Conservation (phyloP, 805 yeast genomes). For the Wickerhamomyces canadensis region DNA sequence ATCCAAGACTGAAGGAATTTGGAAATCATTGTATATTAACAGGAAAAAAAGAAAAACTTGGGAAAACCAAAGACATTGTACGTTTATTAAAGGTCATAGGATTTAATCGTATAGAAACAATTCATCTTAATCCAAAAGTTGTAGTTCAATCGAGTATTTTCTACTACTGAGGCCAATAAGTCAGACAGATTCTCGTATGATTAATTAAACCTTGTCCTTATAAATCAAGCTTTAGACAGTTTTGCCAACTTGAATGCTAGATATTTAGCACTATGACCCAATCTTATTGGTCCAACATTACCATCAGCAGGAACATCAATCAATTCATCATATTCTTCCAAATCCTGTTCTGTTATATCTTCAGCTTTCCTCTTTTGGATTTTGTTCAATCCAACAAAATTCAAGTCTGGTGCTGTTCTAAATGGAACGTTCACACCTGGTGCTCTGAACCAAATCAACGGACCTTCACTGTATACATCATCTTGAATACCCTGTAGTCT, state of each 20-base stretch:
- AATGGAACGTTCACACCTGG: slow-evolving; percentile 49
- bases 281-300: slow-evolving; percentile 26
- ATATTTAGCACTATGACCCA: slow-evolving; percentile 73
- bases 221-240: slow-evolving; percentile 1
- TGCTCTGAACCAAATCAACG: slow-evolving; percentile 62
- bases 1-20: slow-evolving; percentile 6
- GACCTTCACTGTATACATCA: slow-evolving; percentile 25
- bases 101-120: too few relatives aligned
- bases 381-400: slow-evolving; percentile 11
- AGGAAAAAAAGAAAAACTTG: too few relatives aligned
- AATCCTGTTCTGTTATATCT: slow-evolving; percentile 12
- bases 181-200: too few relatives aligned
- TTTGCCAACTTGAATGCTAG: slow-evolving; percentile 48
- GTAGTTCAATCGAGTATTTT: too few relatives aligned
- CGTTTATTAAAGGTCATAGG: too few relatives aligned
- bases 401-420: slow-evolving; percentile 27
- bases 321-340: slow-evolving; percentile 19
- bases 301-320: slow-evolving; percentile 23
- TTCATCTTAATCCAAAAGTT: too few relatives aligned
- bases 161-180: too few relatives aligned
- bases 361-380: slow-evolving; percentile 17
- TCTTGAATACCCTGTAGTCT: slow-evolving; percentile 17
- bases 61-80: too few relatives aligned
- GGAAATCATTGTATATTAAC: too few relatives aligned
- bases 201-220: too few relatives aligned